These are phyloP conservation scores for Pugionium cornutum DNA, from an alignment of 345 rosid genomes.

Conservation along the genomic window DNA sequence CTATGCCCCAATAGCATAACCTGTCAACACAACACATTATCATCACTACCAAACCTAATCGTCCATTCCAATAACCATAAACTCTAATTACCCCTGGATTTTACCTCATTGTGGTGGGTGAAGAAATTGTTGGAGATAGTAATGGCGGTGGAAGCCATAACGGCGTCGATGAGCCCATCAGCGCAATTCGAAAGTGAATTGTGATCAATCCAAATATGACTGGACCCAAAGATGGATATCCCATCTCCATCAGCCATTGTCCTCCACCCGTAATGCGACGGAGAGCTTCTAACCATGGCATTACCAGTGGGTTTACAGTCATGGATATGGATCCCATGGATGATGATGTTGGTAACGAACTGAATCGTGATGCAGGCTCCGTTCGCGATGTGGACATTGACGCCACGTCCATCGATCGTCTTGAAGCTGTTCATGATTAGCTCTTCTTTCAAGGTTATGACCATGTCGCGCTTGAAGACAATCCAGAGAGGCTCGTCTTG, in stretches of 20 bases:
- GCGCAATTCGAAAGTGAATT: slow-evolving; percentile 80
- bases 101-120: slow-evolving; percentile 86
- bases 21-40: slow-evolving; percentile 36
- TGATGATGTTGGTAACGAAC: slow-evolving; percentile 69
- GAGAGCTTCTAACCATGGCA: slow-evolving; percentile 86
- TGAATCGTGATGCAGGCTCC: slow-evolving; percentile 76
- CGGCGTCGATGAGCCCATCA: slow-evolving; percentile 74
- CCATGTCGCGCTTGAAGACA: slow-evolving; percentile 80
- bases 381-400: slow-evolving; percentile 58
- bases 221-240: slow-evolving; percentile 69
- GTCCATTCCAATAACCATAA: neutral
- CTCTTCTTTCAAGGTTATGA: slow-evolving; percentile 63
- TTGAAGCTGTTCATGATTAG: slow-evolving; percentile 88
- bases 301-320: slow-evolving; percentile 74
- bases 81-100: too few relatives aligned
- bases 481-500: slow-evolving; percentile 80
- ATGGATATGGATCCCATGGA: slow-evolving; percentile 71
- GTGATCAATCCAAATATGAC: slow-evolving; percentile 93
- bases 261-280: slow-evolving; percentile 80
- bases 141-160: slow-evolving; percentile 73
- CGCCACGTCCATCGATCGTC: slow-evolving; percentile 77
- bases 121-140: slow-evolving; percentile 74
- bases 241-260: slow-evolving; percentile 84
- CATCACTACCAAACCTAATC: slow-evolving; percentile 2
- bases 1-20: slow-evolving; percentile 98